Evolutionary conservation across 106 monocot genomes (phyloP), one percentile per base, ranked within the genome.

Genomic region (Alisma plantagoaquatica): DNA sequence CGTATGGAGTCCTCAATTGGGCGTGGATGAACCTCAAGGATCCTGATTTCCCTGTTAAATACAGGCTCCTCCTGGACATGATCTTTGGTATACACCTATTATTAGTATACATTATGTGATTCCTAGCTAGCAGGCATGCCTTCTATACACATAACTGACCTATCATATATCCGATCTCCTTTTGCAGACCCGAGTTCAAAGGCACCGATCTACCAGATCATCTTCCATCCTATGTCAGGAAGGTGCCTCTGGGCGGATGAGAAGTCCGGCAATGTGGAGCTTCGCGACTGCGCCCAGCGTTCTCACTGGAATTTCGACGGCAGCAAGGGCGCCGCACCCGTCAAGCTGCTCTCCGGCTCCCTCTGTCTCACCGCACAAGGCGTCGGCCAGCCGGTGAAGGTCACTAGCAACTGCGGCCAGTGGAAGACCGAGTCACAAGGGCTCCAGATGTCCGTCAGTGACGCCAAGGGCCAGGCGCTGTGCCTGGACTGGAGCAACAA

Each of bases 11-110:
- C 18, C 38, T 75, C 2, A 17, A 33, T 29, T 41, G 23, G 23
- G 64, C 43, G 20, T 75, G 75, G 75, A 1, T n/a, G 18, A 21
- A 9, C 23, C 41, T 17, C 1, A 46, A 57, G 42, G 62, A 69
- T 38, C 31, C 69, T 23, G 30, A 49, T 4, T 49, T 49, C 23
- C 3, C 8, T 9, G 49, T 24, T 6, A 49, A n/a, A n/a, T 49
- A 6, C 23, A 49, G 49, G 6, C 23, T 49, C 14, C 10, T 49
- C 6, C 49, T 24, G 15, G 49, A 49, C 2, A 49, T 49, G 23
- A 23, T 49, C 6, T n/a, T 10, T 24, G 49, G 49, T n/a, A 46
- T n/a, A n/a, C n/a, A 38, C 35, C 35, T 7, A 38, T 7, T 7
- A 38, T 38, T 38, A 38, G 14, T 7, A 38, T 14, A 14, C 6